Evolutionary conservation across 2,329 filamentous ascomycete genomes (phyloP).

Genomic region (Exophiala sp.): DNA sequence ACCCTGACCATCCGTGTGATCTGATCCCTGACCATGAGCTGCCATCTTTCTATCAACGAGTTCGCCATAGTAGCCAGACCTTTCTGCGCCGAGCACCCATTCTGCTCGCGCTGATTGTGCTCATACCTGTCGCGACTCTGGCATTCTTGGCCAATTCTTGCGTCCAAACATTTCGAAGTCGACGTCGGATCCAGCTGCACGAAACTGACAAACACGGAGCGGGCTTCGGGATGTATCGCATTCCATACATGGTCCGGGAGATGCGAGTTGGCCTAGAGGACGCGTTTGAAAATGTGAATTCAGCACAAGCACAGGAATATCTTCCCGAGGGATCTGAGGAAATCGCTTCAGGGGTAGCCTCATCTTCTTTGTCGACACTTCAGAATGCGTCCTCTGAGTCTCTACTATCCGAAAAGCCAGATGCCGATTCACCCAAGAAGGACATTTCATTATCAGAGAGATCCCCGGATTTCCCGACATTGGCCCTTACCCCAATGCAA

Average conservation of each 20-base stretch:
- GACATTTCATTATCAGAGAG: constrained; percentile 20
- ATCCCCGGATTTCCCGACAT: constrained; percentile 54
- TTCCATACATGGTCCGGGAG: constrained; percentile 69
- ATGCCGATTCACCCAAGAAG: constrained; percentile 29
- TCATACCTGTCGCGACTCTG: constrained; percentile 66
- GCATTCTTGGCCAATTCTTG: constrained; percentile 69
- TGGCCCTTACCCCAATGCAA: constrained; percentile 73
- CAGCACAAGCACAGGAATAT: constrained; percentile 64
- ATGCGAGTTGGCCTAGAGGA: constrained; percentile 71
- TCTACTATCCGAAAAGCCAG: constrained; percentile 30
- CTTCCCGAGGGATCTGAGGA: constrained; percentile 54
- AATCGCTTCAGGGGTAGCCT: constrained; percentile 31
- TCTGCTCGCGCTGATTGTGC: constrained; percentile 57
- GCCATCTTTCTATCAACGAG: constrained; percentile 35
- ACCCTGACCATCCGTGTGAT: constrained; percentile 57
- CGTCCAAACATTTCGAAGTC: constrained; percentile 69
- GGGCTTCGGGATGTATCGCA: constrained; percentile 63
- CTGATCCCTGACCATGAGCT: constrained; percentile 37
- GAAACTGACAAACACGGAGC: constrained; percentile 64
- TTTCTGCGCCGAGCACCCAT: constrained; percentile 55
- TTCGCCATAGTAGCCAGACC: constrained; percentile 34
- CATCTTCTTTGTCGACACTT: constrained; percentile 8
- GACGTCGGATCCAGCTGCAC: constrained; percentile 68
- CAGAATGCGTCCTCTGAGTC: constrained; percentile 16
- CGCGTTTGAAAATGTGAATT: constrained; percentile 67